Evolutionary conservation across 176 grass and related monocot genomes (phyloP).

Genomic region (Triticum turgidum): DNA sequence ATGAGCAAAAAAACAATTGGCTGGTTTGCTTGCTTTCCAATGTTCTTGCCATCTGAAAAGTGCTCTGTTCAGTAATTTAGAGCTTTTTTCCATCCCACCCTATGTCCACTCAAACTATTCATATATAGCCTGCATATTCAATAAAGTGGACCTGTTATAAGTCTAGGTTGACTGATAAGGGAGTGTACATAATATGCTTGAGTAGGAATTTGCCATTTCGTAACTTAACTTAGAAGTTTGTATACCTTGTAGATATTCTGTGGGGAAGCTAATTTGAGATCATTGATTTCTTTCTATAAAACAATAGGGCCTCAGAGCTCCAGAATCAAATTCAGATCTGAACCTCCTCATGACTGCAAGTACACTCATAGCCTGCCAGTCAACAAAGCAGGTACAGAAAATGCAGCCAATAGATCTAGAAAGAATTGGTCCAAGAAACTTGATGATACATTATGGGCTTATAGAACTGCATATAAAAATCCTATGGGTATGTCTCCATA

Average conservation of each 20-base stretch:
- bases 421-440: too few species aligned
- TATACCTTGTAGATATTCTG: slow-evolving; percentile 34
- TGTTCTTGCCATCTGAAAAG: slow-evolving; percentile 67
- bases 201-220: too few species aligned
- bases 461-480: too few species aligned
- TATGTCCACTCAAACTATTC: slow-evolving; percentile 77
- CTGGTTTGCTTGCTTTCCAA: slow-evolving; percentile 58
- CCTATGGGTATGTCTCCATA: too few species aligned
- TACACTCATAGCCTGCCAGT: slow-evolving; percentile 86
- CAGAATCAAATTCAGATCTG: slow-evolving; percentile 71
- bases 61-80: slow-evolving; percentile 80
- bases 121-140: slow-evolving; percentile 38
- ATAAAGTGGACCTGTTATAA: too few species aligned
- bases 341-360: slow-evolving; percentile 86
- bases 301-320: slow-evolving; percentile 64
- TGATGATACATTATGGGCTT: too few species aligned
- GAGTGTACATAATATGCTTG: too few species aligned
- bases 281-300: slow-evolving; percentile 80
- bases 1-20: slow-evolving; percentile 82
- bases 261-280: slow-evolving; percentile 86
- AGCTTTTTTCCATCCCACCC: slow-evolving; percentile 95
- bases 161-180: too few species aligned
- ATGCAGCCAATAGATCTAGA: not conserved
- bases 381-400: slow-evolving; percentile 24
- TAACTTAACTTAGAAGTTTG: too few species aligned